phyloP scores from a whole-genome alignment of 2,329 filamentous ascomycete genomes.

The Orbilia blumenaviensis region DNA sequence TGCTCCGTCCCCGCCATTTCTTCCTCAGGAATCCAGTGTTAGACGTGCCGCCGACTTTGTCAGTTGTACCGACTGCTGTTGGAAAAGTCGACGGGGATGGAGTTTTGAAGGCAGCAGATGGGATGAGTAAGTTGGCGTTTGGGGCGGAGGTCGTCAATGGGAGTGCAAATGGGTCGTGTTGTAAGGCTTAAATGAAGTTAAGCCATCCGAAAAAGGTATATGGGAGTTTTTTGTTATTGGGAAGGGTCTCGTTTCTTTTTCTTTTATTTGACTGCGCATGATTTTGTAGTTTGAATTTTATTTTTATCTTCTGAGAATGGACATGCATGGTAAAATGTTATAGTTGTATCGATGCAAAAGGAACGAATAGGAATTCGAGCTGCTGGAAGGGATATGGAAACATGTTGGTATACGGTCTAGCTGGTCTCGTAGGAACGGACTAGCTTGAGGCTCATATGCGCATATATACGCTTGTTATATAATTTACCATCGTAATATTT shows the following conservation, averaged over 20 bases:
- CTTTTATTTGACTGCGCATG: not conserved
- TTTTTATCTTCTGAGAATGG: not conserved
- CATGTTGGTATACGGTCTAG: not conserved
- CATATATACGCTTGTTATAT: too few species aligned
- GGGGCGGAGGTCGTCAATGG: constrained; percentile 32
- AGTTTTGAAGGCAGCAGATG: constrained; percentile 65
- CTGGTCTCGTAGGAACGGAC: too few species aligned
- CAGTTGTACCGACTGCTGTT: constrained; percentile 73
- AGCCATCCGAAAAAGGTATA: too few species aligned
- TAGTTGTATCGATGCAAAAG: not conserved
- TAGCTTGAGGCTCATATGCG: too few species aligned
- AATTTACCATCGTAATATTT: too few species aligned
- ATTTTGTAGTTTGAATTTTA: not conserved
- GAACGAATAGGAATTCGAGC: not conserved
- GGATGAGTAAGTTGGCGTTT: constrained; percentile 64
- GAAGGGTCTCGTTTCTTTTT: not conserved
- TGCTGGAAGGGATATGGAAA: too few species aligned
- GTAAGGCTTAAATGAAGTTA: constrained; percentile 16
- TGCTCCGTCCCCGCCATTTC: constrained; percentile 82
- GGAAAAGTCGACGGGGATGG: constrained; percentile 57
- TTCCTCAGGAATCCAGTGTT: constrained; percentile 80
- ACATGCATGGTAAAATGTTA: not conserved
- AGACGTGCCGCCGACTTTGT: constrained; percentile 81
- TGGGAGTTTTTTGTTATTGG: too few species aligned
- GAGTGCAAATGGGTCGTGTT: constrained; percentile 47